A percentile compares a stretch with the other conserved stretches of the same genome.
Conservation (phyloP, 2,329 filamentous ascomycete genomes). For the Hypoxylon sp. region DNA sequence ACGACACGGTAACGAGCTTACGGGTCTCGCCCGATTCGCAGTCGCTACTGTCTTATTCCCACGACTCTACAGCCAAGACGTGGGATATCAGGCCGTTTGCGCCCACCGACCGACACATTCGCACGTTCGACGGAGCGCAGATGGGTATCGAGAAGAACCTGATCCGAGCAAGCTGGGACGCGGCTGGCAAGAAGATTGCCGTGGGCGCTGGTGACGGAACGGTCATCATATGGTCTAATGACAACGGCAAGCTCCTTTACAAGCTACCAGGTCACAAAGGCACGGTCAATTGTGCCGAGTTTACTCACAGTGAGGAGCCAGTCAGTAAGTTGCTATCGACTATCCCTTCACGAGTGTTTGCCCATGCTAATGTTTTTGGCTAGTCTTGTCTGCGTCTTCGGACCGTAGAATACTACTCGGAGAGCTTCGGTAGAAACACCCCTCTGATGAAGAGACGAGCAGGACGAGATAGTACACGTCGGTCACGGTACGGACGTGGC, state of each 20-base stretch:
- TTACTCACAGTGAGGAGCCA: conserved; percentile 83
- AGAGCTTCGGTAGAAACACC: conserved; percentile 69
- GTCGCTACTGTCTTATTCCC: conserved; percentile 86
- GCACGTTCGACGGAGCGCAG: conserved; percentile 91
- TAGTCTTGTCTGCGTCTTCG: conserved; percentile 90
- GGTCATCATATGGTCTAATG: conserved; percentile 88
- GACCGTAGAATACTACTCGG: conserved; percentile 85
- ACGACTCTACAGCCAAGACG: conserved; percentile 91
- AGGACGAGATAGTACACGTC: not conserved
- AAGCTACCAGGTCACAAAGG: conserved; percentile 96
- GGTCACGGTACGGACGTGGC: not conserved
- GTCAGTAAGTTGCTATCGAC: conserved; percentile 71
- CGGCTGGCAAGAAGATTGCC: conserved; percentile 83
- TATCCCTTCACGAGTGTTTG: not conserved
- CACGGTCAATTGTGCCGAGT: conserved; percentile 92
- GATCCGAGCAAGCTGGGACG: conserved; percentile 88
- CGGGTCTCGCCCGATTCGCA: conserved; percentile 93
- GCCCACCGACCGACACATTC: conserved; percentile 82
- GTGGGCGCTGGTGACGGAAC: conserved; percentile 90
- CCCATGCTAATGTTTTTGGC: conserved; percentile 58
- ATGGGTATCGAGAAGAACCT: conserved; percentile 91
- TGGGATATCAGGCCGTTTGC: conserved; percentile 98
- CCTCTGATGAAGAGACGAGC: not conserved
- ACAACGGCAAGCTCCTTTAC: conserved; percentile 89
- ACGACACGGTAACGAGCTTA: conserved; percentile 89